Percentiles rank a stretch among this genome's conserved stretches.
Conservation (phyloP, 352 stramenopile species). For the Phytophthora agathidicida region DNA sequence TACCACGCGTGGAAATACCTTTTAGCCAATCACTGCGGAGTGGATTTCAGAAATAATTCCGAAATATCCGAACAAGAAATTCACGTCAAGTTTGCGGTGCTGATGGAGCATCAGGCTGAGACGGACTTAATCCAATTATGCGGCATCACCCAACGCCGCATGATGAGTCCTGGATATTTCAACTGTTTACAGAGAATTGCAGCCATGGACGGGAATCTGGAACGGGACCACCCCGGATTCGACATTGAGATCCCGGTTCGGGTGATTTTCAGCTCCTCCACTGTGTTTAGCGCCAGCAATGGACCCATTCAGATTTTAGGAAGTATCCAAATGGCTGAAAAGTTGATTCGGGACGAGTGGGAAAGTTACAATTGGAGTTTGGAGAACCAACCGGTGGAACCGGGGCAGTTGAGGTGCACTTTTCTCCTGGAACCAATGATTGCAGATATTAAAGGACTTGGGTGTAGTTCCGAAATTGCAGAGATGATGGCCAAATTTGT, state of each 20-base stretch:
- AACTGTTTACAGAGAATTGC: conserved; percentile 16
- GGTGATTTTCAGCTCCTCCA: conserved; percentile 12
- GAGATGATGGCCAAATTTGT: conserved; percentile 23
- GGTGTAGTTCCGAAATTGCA: conserved; percentile 9
- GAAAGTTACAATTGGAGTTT: conserved; percentile 23
- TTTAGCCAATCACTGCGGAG: conserved; percentile 13
- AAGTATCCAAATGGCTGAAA: conserved; percentile 21
- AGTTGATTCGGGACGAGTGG: conserved; percentile 18
- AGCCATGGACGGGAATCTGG: background rate
- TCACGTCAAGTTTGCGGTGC: conserved; percentile 1
- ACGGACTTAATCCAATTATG: conserved; percentile 17
- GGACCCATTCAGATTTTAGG: conserved; percentile 8
- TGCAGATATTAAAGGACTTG: conserved; percentile 5
- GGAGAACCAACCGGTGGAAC: conserved; percentile 17
- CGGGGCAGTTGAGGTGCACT: conserved; percentile 18
- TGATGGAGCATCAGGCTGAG: conserved; percentile 12
- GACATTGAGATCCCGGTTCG: conserved; percentile 22
- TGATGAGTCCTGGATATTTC: conserved; percentile 4
- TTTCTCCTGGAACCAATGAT: conserved; percentile 24
- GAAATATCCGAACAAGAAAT: conserved; percentile 1
- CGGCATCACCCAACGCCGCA: conserved; percentile 1
- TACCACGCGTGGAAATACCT: conserved; percentile 17
- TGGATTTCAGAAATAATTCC: conserved; percentile 4
- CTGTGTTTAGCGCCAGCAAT: background rate
- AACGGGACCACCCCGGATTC: conserved; percentile 3